Percentiles rank a stretch among this genome's conserved stretches.
Conservation (phyloP, 1,139 yeast genomes). For the Nakaseomyces delphensis region DNA sequence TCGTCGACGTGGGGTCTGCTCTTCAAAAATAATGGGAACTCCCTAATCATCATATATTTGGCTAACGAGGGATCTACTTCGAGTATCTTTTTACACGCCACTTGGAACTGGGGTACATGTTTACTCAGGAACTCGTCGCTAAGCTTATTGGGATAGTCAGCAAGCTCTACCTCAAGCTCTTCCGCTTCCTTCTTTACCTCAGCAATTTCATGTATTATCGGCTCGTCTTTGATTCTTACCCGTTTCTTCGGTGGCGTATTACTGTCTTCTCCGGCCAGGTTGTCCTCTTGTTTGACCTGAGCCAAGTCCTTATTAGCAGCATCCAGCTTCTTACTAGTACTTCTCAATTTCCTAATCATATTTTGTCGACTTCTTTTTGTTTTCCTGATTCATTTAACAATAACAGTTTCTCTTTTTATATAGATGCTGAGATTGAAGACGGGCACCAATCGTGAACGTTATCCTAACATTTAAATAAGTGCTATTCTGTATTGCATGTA, state of each 20-base stretch:
- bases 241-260: not conserved
- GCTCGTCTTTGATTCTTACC: constrained; percentile 1
- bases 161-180: not conserved
- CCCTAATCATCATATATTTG: constrained; percentile 24
- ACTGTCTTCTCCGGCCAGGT: not conserved
- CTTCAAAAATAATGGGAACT: constrained; percentile 25
- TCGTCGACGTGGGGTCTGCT: constrained; percentile 12
- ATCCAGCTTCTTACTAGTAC: not conserved
- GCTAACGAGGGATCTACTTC: constrained; percentile 39
- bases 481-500: not conserved
- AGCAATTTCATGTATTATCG: not conserved
- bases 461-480: too few species aligned
- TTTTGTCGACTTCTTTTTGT: not conserved
- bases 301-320: not conserved
- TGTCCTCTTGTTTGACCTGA: not conserved
- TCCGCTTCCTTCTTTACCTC: constrained; percentile 8
- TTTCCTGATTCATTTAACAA: too few species aligned
- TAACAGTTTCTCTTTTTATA: too few species aligned
- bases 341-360: constrained; percentile 3
- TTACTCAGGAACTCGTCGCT: constrained; percentile 37
- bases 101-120: constrained; percentile 40
- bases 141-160: constrained; percentile 17
- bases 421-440: too few species aligned
- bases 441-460: too few species aligned
- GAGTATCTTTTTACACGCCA: constrained; percentile 38